Evolutionary conservation across 2,329 filamentous ascomycete species (phyloP).

Genomic region (Hypoxylon sp.): DNA sequence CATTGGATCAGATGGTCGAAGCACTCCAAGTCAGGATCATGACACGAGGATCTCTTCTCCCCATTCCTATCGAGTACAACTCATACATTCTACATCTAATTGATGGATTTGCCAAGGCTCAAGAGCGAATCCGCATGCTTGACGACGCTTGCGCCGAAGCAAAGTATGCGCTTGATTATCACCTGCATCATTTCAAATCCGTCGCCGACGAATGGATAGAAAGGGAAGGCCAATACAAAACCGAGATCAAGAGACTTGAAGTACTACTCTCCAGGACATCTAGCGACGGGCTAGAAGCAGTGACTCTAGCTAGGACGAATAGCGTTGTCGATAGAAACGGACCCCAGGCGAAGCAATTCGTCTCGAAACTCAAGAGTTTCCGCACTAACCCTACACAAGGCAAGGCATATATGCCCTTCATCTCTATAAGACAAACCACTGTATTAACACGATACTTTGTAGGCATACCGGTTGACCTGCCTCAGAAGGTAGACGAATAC

Average conservation of each 20-base stretch:
- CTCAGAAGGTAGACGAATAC: background rate
- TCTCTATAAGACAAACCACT: background rate
- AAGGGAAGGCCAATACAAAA: conserved; percentile 57
- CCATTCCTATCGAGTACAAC: conserved; percentile 61
- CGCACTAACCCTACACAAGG: conserved; percentile 36
- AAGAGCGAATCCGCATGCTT: conserved; percentile 51
- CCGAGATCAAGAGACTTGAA: conserved; percentile 60
- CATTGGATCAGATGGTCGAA: conserved; percentile 62
- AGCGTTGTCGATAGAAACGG: conserved; percentile 60
- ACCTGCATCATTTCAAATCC: conserved; percentile 56
- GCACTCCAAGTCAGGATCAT: conserved; percentile 61
- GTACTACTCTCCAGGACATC: conserved; percentile 55
- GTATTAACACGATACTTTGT: conserved; percentile 5
- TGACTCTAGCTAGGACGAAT: conserved; percentile 60
- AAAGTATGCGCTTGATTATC: conserved; percentile 51
- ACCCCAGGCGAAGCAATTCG: conserved; percentile 52
- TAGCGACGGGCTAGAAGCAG: conserved; percentile 61
- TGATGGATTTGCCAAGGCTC: conserved; percentile 54
- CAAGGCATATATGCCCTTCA: conserved; percentile 16
- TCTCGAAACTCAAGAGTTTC: conserved; percentile 52
- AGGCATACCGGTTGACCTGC: conserved; percentile 11
- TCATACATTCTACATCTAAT: conserved; percentile 61
- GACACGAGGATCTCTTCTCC: conserved; percentile 54
- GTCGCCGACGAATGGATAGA: conserved; percentile 59
- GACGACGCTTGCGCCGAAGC: conserved; percentile 52